These are phyloP conservation scores for Pontederia crassipes DNA, from an alignment of 176 grass and related monocot species.

Conservation along the genomic window DNA sequence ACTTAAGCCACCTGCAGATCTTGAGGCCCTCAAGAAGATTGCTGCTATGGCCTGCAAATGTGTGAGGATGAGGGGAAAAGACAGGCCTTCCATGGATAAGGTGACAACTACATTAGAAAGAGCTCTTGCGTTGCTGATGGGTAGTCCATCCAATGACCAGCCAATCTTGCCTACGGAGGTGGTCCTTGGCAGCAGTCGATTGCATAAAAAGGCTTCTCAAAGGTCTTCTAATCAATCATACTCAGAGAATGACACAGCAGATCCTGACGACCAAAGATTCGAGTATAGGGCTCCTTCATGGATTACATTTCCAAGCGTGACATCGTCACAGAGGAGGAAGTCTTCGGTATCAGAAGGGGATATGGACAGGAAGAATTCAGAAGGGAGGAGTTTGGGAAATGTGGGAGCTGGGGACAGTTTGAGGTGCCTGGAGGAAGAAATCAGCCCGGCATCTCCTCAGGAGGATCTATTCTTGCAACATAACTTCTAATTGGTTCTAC, in stretches of 20 bases:
- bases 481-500: constrained; percentile 48
- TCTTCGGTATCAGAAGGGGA: constrained; percentile 87
- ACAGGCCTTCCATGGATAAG: constrained; percentile 91
- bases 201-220: constrained; percentile 90
- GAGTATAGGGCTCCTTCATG: constrained; percentile 89
- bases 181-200: constrained; percentile 76
- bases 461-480: constrained; percentile 92
- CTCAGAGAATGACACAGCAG: constrained; percentile 74
- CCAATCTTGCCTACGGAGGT: constrained; percentile 91
- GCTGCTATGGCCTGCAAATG: constrained; percentile 85
- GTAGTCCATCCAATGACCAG: constrained; percentile 80
- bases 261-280: constrained; percentile 56
- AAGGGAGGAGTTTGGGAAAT: constrained; percentile 52
- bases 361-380: constrained; percentile 54
- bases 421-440: constrained; percentile 94
- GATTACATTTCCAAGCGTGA: constrained; percentile 94
- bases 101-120: constrained; percentile 85
- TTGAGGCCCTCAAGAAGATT: constrained; percentile 90
- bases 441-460: constrained; percentile 64
- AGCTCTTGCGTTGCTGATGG: constrained; percentile 84
- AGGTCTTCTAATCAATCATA: constrained; percentile 89
- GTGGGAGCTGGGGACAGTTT: constrained; percentile 42
- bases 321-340: constrained; percentile 91
- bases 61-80: constrained; percentile 92
- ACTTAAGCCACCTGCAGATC: constrained; percentile 60